phyloP scores from a whole-genome alignment of 306 rosid genomes.

The Prunus dulcis region DNA sequence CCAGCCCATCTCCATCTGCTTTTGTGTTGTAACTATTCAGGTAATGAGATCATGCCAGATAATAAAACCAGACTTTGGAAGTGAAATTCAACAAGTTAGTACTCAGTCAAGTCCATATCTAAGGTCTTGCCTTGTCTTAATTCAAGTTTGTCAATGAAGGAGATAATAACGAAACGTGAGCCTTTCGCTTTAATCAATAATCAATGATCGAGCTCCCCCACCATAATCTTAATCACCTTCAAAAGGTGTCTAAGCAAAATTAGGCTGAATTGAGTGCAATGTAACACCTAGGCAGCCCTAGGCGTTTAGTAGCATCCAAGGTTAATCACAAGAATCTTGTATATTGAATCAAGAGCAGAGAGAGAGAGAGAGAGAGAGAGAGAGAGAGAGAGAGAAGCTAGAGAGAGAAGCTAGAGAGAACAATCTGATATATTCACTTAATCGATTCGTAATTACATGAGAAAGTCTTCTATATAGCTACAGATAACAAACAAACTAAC shows the following conservation, averaged over 20 bases:
- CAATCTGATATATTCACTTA: no score
- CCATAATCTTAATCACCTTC: neutral
- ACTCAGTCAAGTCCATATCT: no score
- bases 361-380: no score
- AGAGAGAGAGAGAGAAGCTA: no score
- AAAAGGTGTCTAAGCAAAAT: neutral
- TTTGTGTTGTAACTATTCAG: neutral
- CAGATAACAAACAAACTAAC: no score
- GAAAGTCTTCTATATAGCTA: no score
- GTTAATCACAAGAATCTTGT: constrained; percentile 13
- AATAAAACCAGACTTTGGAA: neutral
- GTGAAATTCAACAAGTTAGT: no score
- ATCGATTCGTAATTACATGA: no score
- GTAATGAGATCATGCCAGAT: neutral
- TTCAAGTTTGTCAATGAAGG: neutral
- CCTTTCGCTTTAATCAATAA: no score
- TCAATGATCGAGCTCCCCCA: neutral
- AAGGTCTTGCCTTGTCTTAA: neutral
- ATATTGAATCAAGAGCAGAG: no score
- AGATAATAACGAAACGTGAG: no score
- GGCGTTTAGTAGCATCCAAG: constrained; percentile 7
- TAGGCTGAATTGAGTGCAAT: constrained; percentile 1
- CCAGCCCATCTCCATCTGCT: neutral
- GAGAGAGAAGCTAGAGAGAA: no score
- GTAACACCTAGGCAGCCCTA: constrained; percentile 1